Evolutionary conservation across 257 asterid species (phyloP).

Genomic region (Coffea canephora): DNA sequence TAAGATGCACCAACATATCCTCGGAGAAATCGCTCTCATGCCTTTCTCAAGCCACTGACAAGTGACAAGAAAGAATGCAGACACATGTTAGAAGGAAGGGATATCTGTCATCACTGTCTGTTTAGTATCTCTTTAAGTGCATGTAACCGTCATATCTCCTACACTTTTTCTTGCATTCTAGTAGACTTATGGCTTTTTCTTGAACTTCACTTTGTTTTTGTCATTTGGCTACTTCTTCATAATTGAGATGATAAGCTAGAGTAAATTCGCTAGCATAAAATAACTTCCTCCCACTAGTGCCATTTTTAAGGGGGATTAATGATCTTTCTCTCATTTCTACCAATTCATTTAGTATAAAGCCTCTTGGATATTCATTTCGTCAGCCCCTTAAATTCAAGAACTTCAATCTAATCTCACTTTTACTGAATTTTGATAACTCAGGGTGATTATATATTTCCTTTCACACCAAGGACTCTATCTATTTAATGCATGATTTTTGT

Average conservation of each 20-base stretch:
- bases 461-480: background rate
- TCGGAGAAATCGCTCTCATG: constrained; percentile 5
- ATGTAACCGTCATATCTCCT: too few species aligned
- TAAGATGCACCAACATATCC: background rate
- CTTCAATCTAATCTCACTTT: background rate
- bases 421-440: background rate
- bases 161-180: background rate
- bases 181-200: background rate
- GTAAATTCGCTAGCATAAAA: background rate
- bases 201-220: constrained; percentile 8
- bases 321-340: background rate
- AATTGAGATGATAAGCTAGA: background rate
- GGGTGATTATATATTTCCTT: background rate
- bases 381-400: background rate
- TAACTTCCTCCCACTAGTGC: too few species aligned
- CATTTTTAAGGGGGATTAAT: background rate
- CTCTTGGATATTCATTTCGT: background rate
- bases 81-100: background rate
- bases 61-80: background rate
- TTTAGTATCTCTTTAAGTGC: too few species aligned
- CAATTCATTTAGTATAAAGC: background rate
- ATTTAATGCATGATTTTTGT: background rate
- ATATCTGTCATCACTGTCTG: background rate
- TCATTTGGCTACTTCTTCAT: background rate
- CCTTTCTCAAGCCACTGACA: background rate